Percentiles rank a stretch among this genome's conserved stretches.
These are phyloP conservation scores for Microcyclospora tardicrescens DNA, from an alignment of 2,329 filamentous ascomycete species.

Conservation along the genomic window DNA sequence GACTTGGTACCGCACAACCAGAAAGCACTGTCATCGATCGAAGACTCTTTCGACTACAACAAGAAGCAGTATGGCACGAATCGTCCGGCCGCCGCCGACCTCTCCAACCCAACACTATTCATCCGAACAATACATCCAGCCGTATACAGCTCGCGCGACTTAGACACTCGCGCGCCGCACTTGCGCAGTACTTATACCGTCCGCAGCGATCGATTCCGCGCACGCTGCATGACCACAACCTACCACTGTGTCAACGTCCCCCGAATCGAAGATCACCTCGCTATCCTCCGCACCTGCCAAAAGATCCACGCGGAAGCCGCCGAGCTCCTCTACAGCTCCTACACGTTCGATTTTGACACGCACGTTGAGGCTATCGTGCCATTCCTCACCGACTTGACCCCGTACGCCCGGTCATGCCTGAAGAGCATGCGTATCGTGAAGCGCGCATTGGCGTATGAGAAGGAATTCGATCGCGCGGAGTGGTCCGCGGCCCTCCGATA, in stretches of 20 bases:
- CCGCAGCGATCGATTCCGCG: slow-evolving; percentile 30
- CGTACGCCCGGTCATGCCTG: slow-evolving; percentile 35
- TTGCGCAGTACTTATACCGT: slow-evolving; percentile 28
- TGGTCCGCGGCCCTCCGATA: slow-evolving; percentile 43
- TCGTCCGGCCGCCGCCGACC: slow-evolving; percentile 6
- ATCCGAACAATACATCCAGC: slow-evolving; percentile 33
- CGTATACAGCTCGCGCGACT: slow-evolving; percentile 14
- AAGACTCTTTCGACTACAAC: slow-evolving; percentile 32
- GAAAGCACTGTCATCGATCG: slow-evolving; percentile 21
- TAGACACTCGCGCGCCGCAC: slow-evolving; percentile 13
- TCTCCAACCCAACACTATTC: slow-evolving; percentile 23
- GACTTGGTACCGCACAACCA: slow-evolving; percentile 20
- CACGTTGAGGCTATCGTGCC: slow-evolving; percentile 48
- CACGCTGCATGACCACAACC: slow-evolving; percentile 38
- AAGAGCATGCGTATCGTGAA: slow-evolving; percentile 43
- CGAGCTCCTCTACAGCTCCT: slow-evolving; percentile 42
- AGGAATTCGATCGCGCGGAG: slow-evolving; percentile 43
- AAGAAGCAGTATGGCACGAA: slow-evolving; percentile 10
- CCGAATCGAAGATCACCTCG: slow-evolving; percentile 21
- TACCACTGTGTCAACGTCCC: slow-evolving; percentile 38
- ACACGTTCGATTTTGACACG: slow-evolving; percentile 47
- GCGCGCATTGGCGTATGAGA: slow-evolving; percentile 39
- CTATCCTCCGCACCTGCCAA: slow-evolving; percentile 21
- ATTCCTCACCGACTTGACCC: slow-evolving; percentile 46
- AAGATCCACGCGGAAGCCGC: slow-evolving; percentile 44